Base-by-base conservation (phyloP, 441 rosid genomes). In the Theobroma grandiflorum region DNA sequence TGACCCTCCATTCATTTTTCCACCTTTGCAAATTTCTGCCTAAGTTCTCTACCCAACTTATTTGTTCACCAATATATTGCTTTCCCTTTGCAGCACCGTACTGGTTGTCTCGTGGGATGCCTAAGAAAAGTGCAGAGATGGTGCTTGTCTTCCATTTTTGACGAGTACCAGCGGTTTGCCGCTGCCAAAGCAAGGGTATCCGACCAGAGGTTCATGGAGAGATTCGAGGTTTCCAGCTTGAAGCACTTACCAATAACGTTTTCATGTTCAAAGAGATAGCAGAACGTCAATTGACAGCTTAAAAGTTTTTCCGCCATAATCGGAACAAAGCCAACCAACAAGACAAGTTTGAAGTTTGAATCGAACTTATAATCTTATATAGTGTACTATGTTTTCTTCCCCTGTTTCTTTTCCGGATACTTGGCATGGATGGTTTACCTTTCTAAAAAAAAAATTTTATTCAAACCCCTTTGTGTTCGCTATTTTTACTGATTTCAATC, bases 141-240 rank as follows among this genome's bases (percentile, higher is more conserved):
- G 94, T 91, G 92, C 71, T 83, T 91, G 26, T 84, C 94, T 15
- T 89, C 92, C 12, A 86, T 91, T 37, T 91, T 91, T 50, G 94
- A 89, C 3, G 92, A 91, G 84, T 91, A 91, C 85, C 94, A 91
- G 79, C 82, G 92, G 53, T 89, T 91, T 11, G 94, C 94, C 4
- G 90, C 89, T 3, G 82, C 90, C 0, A 91, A 91, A 82, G 84
- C 94, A 20, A 88, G 92, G 82, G 88, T 89, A 20, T 89, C 94
- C 7, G 94, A 91, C 79, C 94, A 91, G 84, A 87, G 94, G 79
- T 91, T 91, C 86, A 89, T 91, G 76, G 94, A 91, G 78, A 80
- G 85, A 53, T 91, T 91, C 75, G 90, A 88, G 50, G 76, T 87
- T 74, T 89, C 94, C 77, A 81, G 87, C 89, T 76, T 89, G 78